A percentile compares a stretch with the other conserved stretches of the same genome.
These are phyloP conservation scores for Gossypium stocksii DNA, from an alignment of 345 rosid genomes.

Conservation along the genomic window DNA sequence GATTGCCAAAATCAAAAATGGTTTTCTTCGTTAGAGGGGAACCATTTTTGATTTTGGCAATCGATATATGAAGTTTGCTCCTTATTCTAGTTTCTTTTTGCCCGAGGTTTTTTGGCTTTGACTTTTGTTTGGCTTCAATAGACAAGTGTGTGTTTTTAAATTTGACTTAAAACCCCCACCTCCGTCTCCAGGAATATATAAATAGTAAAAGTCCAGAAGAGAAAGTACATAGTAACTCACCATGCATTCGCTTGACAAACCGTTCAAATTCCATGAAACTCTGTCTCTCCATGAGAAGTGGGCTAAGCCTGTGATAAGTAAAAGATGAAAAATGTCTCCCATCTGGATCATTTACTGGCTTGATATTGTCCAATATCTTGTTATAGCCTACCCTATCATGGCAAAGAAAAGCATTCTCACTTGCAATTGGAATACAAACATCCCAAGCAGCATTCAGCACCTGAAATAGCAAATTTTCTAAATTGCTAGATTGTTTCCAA, in stretches of 20 bases:
- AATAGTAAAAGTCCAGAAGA: neutral
- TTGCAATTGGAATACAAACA: constrained; percentile 42
- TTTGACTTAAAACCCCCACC: neutral
- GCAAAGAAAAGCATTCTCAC: constrained; percentile 77
- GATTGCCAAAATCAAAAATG: neutral
- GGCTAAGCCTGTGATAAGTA: constrained; percentile 70
- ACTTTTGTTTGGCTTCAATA: neutral
- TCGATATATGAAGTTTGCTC: neutral
- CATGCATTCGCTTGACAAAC: constrained; percentile 89
- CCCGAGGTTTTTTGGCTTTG: neutral
- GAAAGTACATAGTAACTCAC: constrained; percentile 28
- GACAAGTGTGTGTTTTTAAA: neutral
- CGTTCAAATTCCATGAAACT: constrained; percentile 70
- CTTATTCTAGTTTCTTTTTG: neutral
- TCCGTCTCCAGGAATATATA: neutral
- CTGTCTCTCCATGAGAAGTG: constrained; percentile 72
- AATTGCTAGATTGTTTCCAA: neutral
- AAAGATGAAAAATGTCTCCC: constrained; percentile 70
- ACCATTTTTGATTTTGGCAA: no score
- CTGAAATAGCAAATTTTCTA: constrained; percentile 33
- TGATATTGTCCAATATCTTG: constrained; percentile 68
- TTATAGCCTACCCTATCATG: constrained; percentile 66
- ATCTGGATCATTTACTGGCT: constrained; percentile 81
- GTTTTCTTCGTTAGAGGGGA: neutral
- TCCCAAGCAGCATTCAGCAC: constrained; percentile 96